Percentiles rank a stretch among this genome's conserved stretches.
Conservation (phyloP, 2,329 filamentous ascomycete genomes). For the Phaeoacremonium minimum region DNA sequence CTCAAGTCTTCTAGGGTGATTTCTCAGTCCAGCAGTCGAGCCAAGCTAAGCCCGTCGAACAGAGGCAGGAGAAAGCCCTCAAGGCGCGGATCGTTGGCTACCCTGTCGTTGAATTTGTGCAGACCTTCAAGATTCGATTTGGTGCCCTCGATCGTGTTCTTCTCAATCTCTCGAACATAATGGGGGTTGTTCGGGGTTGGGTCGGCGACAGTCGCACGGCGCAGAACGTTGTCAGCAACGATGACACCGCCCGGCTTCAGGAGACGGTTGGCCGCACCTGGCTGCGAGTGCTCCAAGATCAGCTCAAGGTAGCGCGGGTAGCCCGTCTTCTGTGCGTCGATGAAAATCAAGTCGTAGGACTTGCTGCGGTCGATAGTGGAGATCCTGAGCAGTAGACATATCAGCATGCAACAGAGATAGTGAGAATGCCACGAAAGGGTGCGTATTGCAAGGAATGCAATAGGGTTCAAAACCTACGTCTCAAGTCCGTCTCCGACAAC, state of each 20-base stretch:
- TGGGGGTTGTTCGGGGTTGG: slow-evolving; percentile 22
- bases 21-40: slow-evolving; percentile 18
- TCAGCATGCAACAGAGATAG: too few species aligned
- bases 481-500: slow-evolving; percentile 34
- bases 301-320: slow-evolving; percentile 42
- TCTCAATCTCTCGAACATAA: slow-evolving; percentile 4
- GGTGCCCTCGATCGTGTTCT: slow-evolving; percentile 2
- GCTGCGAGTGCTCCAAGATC: slow-evolving; percentile 37
- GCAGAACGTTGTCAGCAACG: slow-evolving; percentile 50
- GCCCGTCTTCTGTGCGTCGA: slow-evolving; percentile 49
- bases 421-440: too few species aligned
- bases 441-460: too few species aligned
- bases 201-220: slow-evolving; percentile 41
- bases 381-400: too few species aligned
- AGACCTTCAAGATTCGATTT: slow-evolving; percentile 16
- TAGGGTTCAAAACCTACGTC: neutral
- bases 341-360: slow-evolving; percentile 50
- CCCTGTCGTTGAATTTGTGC: slow-evolving; percentile 26
- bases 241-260: slow-evolving; percentile 45
- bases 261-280: slow-evolving; percentile 31
- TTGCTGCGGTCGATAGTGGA: slow-evolving; percentile 24
- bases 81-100: slow-evolving; percentile 21
- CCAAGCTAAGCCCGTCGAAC: slow-evolving; percentile 30
- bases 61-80: slow-evolving; percentile 30
- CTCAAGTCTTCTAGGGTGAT: too few species aligned